Evolutionary conservation across 108 stramenopile genomes (phyloP).

Genomic region (Licmophora abbreviata): DNA sequence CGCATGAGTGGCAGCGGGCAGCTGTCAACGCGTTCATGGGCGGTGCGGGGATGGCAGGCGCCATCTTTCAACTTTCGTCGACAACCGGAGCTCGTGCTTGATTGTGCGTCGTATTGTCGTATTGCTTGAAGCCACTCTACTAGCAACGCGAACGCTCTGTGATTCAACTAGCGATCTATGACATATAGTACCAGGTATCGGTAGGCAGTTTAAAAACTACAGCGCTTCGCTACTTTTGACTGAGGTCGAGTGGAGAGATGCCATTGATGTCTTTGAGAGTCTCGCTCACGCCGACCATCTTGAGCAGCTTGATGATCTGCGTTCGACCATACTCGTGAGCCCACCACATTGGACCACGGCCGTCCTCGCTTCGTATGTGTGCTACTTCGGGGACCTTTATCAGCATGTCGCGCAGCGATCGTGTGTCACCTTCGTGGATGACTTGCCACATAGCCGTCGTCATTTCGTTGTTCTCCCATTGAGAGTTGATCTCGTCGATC

Average conservation of each 20-base stretch:
- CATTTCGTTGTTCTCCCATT: constrained; percentile 60
- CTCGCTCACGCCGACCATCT: constrained; percentile 56
- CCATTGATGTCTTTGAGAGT: constrained; percentile 61
- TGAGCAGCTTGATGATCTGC: constrained; percentile 53
- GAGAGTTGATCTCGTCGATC: constrained; percentile 55
- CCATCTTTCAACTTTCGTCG: no score
- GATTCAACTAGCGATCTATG: no score
- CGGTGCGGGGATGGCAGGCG: no score
- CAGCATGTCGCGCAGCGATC: constrained; percentile 32
- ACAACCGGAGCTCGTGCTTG: no score
- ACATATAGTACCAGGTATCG: no score
- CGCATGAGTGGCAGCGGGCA: no score
- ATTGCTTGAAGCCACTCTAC: no score
- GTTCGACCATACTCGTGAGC: constrained; percentile 68
- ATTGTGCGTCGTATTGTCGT: no score
- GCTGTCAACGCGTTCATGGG: no score
- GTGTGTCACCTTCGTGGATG: constrained; percentile 28
- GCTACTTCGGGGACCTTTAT: constrained; percentile 37
- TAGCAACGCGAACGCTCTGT: no score
- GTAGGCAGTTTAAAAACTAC: no score
- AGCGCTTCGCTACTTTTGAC: no score
- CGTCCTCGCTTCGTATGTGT: constrained; percentile 55
- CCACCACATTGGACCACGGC: constrained; percentile 82
- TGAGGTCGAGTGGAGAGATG: constrained; percentile 47
- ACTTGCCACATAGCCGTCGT: constrained; percentile 69